Percentiles rank a stretch among this genome's conserved stretches.
These are phyloP conservation scores for Podila clonocystis DNA, from an alignment of 192 early-diverging fungal species.

Conservation along the genomic window DNA sequence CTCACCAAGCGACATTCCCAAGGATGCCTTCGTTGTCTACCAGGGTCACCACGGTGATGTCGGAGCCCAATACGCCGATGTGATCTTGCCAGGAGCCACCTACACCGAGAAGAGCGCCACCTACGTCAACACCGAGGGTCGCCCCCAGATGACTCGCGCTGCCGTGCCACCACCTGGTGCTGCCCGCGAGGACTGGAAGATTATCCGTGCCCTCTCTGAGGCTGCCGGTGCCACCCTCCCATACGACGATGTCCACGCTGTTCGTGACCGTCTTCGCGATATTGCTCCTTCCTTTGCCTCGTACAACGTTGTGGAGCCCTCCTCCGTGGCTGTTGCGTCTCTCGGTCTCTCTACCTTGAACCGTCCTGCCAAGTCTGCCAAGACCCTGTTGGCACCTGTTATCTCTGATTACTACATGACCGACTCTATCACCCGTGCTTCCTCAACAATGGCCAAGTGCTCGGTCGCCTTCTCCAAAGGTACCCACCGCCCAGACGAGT, in stretches of 20 bases:
- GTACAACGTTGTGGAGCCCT: slow-evolving; percentile 73
- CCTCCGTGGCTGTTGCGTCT: slow-evolving; percentile 58
- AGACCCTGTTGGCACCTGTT: slow-evolving; percentile 64
- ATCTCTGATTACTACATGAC: slow-evolving; percentile 96
- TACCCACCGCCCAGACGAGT: slow-evolving; percentile 32
- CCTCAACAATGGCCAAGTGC: slow-evolving; percentile 96
- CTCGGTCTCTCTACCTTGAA: slow-evolving; percentile 72
- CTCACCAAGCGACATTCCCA: slow-evolving; percentile 76
- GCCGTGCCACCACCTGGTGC: slow-evolving; percentile 89
- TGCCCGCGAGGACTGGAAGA: slow-evolving; percentile 99
- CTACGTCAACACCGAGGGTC: slow-evolving; percentile 97
- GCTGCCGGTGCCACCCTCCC: slow-evolving; percentile 85
- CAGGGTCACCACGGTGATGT: slow-evolving; percentile 99
- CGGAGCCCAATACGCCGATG: slow-evolving; percentile 94
- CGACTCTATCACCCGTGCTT: slow-evolving; percentile 91
- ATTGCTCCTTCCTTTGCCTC: slow-evolving; percentile 86
- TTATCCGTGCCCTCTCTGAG: slow-evolving; percentile 95
- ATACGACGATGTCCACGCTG: slow-evolving; percentile 86
- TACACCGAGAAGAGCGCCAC: slow-evolving; percentile 98
- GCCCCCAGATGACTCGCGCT: slow-evolving; percentile 91
- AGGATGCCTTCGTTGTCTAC: slow-evolving; percentile 96
- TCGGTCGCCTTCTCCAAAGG: slow-evolving; percentile 64
- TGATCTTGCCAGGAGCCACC: slow-evolving; percentile 93
- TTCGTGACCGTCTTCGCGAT: slow-evolving; percentile 90
- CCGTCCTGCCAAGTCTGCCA: slow-evolving; percentile 45